Evolutionary conservation across 768 basidiomycete genomes (phyloP), one percentile per base, ranked within the genome.

Genomic region (Paxillus ammoniavirescens): DNA sequence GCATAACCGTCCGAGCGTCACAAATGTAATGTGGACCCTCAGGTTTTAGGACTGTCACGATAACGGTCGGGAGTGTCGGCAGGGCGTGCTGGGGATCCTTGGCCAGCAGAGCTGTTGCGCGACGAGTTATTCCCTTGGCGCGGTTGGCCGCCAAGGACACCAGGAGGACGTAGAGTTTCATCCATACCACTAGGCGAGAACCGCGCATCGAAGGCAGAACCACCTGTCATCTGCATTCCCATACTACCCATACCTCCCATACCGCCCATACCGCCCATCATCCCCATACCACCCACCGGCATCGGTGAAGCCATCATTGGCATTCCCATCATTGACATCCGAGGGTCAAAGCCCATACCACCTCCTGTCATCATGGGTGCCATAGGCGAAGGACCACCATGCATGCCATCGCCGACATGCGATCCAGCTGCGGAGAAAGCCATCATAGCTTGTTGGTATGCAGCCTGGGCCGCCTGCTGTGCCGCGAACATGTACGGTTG

Each of bases 381-480:
- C 57, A 81, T 65, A 42, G 74, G 73, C 26, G 70, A 65, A 10
- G 66, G 61, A 4, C 60, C 42, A 6, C 66, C 71, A 33, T 69
- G 63, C 45, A 70, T 74, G n/a, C 73, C 78, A 54, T 76, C 81
- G 4, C 80, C 87, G n/a, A 82, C 85, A 38, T 89, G 86, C 3
- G 86, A 87, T 31, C 88, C 90, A n/a, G 83, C 82, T 13, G 77
- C 73, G 12, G 89, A 90, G 52, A 86, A 87, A 15, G 86, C 82
- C 78, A 89, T 82, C 90, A 92, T 92, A 17, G 90, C 89, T 65
- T 91, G 89, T 65, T 92, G 91, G 70, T 93, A 93, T 0, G 92
- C 91, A 61, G 91, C 87, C 35, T 87, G 77, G 1, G 80, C 84
- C 7, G 89, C 89, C 63, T 90, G 88, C 56, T 90, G 89, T 14